Conservation (phyloP, 2,329 filamentous ascomycete species). For the Hypoxylon sp. region DNA sequence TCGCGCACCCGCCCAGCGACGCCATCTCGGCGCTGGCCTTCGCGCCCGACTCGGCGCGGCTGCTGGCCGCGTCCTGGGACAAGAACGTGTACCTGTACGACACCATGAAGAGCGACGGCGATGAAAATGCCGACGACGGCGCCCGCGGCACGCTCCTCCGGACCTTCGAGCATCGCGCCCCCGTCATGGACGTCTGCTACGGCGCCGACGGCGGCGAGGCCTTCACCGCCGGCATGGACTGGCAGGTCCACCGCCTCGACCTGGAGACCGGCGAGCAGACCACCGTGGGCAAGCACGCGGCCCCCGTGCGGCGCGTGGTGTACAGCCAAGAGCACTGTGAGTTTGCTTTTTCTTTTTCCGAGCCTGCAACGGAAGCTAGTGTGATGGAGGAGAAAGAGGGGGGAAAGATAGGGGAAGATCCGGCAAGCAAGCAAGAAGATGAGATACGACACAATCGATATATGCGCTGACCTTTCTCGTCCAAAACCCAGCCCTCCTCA, state of each 20-base stretch:
- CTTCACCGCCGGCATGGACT: conserved; percentile 87
- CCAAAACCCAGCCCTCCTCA: conserved; percentile 68
- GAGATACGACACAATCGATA: background rate
- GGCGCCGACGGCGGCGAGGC: conserved; percentile 82
- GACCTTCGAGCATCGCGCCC: conserved; percentile 81
- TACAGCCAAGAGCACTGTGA: conserved; percentile 77
- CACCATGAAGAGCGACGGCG: conserved; percentile 61
- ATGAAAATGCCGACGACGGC: conserved; percentile 48
- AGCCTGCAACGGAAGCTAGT: too few species aligned
- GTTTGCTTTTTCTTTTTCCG: conserved; percentile 35
- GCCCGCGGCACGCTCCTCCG: conserved; percentile 70
- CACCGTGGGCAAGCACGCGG: conserved; percentile 78
- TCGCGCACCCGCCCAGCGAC: conserved; percentile 83
- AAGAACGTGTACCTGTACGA: conserved; percentile 91
- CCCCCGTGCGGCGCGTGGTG: conserved; percentile 82
- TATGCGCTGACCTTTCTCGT: conserved; percentile 14
- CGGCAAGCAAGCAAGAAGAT: background rate
- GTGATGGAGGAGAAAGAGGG: background rate
- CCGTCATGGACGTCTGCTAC: conserved; percentile 91
- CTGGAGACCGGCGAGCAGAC: conserved; percentile 75
- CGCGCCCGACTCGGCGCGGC: conserved; percentile 75
- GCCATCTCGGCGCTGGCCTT: conserved; percentile 88
- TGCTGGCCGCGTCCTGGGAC: conserved; percentile 96
- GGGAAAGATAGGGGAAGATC: background rate
- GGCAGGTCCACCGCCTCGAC: conserved; percentile 80